Evolutionary conservation across 345 rosid species (phyloP).

Genomic region (Iberis pinnata): DNA sequence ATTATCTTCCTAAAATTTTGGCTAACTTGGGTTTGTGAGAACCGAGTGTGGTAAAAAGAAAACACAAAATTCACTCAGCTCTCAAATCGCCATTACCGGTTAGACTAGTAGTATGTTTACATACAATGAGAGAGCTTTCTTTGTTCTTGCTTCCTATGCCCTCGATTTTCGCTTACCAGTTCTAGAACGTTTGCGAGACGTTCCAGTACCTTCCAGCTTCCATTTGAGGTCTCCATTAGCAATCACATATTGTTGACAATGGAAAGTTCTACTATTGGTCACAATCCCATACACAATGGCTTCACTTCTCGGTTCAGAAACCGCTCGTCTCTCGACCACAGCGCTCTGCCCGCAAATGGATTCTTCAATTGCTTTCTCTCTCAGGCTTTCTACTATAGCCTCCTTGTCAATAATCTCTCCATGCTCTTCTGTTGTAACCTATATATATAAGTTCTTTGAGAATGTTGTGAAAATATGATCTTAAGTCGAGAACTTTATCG

Average conservation of each 20-base stretch:
- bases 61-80: slow-evolving; percentile 66
- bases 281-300: slow-evolving; percentile 49
- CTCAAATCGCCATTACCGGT: slow-evolving; percentile 15
- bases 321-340: slow-evolving; percentile 35
- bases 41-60: slow-evolving; percentile 46
- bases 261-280: slow-evolving; percentile 54
- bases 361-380: slow-evolving; percentile 48
- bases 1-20: background rate
- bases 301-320: slow-evolving; percentile 46
- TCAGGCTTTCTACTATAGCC: slow-evolving; percentile 38
- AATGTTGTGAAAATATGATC: background rate
- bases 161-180: slow-evolving; percentile 44
- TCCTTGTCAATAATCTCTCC: slow-evolving; percentile 40
- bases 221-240: slow-evolving; percentile 48
- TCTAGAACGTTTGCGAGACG: slow-evolving; percentile 49
- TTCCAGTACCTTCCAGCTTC: slow-evolving; percentile 32
- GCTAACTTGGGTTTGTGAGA: slow-evolving; percentile 16
- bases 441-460: slow-evolving; percentile 1
- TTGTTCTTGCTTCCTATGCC: slow-evolving; percentile 21
- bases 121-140: background rate
- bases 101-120: slow-evolving; percentile 7
- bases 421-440: slow-evolving; percentile 42
- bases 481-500: background rate
- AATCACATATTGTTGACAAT: slow-evolving; percentile 30
- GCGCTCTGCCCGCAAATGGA: slow-evolving; percentile 46